These are phyloP conservation scores for Mycena galopus DNA, from an alignment of 768 basidiomycete species.

Conservation along the genomic window DNA sequence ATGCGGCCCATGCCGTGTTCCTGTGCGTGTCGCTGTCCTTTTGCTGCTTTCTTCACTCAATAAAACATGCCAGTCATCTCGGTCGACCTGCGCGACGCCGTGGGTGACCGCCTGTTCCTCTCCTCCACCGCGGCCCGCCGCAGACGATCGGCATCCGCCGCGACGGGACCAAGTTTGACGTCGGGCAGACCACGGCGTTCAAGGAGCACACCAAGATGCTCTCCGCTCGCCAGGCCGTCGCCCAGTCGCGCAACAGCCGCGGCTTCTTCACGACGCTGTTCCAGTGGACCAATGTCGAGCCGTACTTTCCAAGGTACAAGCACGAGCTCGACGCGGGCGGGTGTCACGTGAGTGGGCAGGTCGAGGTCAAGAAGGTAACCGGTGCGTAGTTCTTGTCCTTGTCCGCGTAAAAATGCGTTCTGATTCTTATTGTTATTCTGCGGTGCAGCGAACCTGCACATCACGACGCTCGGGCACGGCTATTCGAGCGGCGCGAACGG, in stretches of 20 bases:
- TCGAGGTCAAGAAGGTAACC: conserved; percentile 90
- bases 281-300: conserved; percentile 49
- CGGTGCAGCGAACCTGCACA: conserved; percentile 91
- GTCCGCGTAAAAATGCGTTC: too few relatives aligned
- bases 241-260: conserved; percentile 81
- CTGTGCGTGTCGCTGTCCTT: too few relatives aligned
- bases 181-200: conserved; percentile 82
- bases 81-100: conserved; percentile 91
- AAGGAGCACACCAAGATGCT: conserved; percentile 77
- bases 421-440: too few relatives aligned
- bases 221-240: conserved; percentile 76
- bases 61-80: conserved; percentile 76
- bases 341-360: conserved; percentile 88
- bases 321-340: conserved; percentile 77
- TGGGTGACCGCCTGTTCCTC: conserved; percentile 93
- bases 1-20: conserved; percentile 96
- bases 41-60: too few relatives aligned
- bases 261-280: conserved; percentile 76
- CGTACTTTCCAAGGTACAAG: conserved; percentile 82
- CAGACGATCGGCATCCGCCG: conserved; percentile 73
- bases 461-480: conserved; percentile 96
- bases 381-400: conserved; percentile 57
- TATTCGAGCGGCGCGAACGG: too few relatives aligned
- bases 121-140: conserved; percentile 41
- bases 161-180: conserved; percentile 89